Conservation (phyloP, 805 yeast species). For the Ogataea wickerhamii region DNA sequence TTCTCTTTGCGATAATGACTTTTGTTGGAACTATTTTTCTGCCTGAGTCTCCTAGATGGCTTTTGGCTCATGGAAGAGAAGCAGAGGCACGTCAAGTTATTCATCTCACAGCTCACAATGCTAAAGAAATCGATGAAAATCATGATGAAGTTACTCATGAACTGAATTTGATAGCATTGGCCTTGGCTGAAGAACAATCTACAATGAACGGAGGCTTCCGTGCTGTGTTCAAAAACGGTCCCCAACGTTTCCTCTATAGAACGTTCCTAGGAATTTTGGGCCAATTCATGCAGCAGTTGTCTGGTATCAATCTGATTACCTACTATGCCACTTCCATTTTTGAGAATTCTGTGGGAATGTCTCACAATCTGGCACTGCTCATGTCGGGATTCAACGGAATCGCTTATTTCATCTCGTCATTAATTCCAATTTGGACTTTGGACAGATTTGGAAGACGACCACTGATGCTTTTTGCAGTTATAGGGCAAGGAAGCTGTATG, state of each 20-base stretch:
- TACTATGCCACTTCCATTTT: slow-evolving; percentile 68
- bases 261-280: slow-evolving; percentile 49
- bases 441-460: slow-evolving; percentile 65
- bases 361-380: slow-evolving; percentile 41
- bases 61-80: slow-evolving; percentile 49
- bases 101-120: slow-evolving; percentile 40
- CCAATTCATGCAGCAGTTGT: slow-evolving; percentile 66
- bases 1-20: slow-evolving; percentile 51
- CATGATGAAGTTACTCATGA: slow-evolving; percentile 32
- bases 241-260: slow-evolving; percentile 40
- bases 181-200: slow-evolving; percentile 45
- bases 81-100: slow-evolving; percentile 46
- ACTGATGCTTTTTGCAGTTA: slow-evolving; percentile 57
- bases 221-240: slow-evolving; percentile 36
- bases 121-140: slow-evolving; percentile 38
- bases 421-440: slow-evolving; percentile 49
- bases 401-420: slow-evolving; percentile 45
- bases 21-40: slow-evolving; percentile 54
- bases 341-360: slow-evolving; percentile 44
- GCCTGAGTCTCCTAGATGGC: slow-evolving; percentile 72
- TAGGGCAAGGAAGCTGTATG: slow-evolving; percentile 59
- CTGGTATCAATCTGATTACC: slow-evolving; percentile 70
- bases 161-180: slow-evolving; percentile 38
- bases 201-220: slow-evolving; percentile 51
- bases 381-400: slow-evolving; percentile 33